A percentile compares a stretch with the other conserved stretches of the same genome.
phyloP scores from a whole-genome alignment of 2,329 filamentous ascomycete genomes.

The Xylariaceae sp. region DNA sequence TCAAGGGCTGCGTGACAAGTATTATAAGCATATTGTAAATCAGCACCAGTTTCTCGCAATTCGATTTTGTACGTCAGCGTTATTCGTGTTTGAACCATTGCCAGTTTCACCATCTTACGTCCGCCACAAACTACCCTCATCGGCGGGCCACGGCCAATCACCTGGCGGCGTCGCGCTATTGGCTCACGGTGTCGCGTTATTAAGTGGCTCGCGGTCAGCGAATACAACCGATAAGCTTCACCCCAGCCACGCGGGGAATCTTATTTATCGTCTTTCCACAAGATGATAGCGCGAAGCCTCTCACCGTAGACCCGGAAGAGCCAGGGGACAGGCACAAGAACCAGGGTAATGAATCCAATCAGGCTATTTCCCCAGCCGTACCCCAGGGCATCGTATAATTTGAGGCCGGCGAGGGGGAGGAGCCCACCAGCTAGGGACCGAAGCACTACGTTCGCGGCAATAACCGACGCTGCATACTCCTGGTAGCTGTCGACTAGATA shows the following conservation, averaged over 20 bases:
- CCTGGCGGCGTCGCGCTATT: no score
- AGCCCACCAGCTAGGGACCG: slow-evolving; percentile 12
- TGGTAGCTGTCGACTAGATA: slow-evolving; percentile 3
- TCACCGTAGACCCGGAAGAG: neutral
- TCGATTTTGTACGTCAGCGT: no score
- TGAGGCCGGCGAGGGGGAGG: slow-evolving; percentile 27
- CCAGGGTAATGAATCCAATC: slow-evolving; percentile 32
- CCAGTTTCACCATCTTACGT: no score
- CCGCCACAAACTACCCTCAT: no score
- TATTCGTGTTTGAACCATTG: no score
- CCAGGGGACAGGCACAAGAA: slow-evolving; percentile 30
- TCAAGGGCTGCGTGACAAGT: no score
- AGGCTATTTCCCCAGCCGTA: slow-evolving; percentile 38
- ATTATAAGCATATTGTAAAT: no score
- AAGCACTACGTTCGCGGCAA: neutral
- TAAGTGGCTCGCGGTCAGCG: neutral
- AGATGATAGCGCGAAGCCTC: neutral
- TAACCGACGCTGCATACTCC: neutral
- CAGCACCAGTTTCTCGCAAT: no score
- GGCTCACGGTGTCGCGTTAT: neutral
- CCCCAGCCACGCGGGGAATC: no score
- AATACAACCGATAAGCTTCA: neutral
- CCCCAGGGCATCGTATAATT: slow-evolving; percentile 32
- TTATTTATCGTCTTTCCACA: neutral
- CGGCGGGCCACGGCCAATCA: no score